Evolutionary conservation across 768 basidiomycete species (phyloP).

Genomic region (Panus rudis): DNA sequence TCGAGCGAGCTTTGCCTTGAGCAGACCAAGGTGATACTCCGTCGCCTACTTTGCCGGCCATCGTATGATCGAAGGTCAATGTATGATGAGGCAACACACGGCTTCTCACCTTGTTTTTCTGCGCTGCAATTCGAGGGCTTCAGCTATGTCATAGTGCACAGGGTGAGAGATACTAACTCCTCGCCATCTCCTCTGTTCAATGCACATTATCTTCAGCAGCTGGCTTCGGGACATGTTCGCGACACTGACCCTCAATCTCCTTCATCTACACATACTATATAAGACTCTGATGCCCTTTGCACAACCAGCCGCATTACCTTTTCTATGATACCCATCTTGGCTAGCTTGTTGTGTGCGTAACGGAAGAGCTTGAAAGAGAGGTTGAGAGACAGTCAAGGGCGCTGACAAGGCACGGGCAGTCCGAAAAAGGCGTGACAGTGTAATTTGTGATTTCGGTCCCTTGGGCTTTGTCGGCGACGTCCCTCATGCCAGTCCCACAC

Average conservation of each 20-base stretch:
- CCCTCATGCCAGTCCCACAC: not conserved
- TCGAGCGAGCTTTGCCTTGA: conserved; percentile 91
- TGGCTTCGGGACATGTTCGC: not conserved
- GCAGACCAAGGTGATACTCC: conserved; percentile 87
- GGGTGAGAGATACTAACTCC: conserved; percentile 53
- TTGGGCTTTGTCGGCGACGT: no score
- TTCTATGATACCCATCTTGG: conserved; percentile 87
- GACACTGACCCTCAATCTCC: conserved; percentile 81
- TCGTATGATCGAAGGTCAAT: conserved; percentile 1
- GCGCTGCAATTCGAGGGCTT: conserved; percentile 64
- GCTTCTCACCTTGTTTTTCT: conserved; percentile 82
- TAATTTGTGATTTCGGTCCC: no score
- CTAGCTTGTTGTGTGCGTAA: conserved; percentile 1
- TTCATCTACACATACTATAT: conserved; percentile 56
- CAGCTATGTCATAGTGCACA: not conserved
- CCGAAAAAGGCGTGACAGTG: no score
- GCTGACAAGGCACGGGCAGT: no score
- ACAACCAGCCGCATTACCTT: conserved; percentile 44
- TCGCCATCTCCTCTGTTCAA: conserved; percentile 86
- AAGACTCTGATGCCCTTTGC: not conserved
- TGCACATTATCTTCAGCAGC: not conserved
- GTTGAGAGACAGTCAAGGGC: no score
- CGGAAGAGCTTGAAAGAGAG: not conserved
- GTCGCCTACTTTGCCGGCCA: conserved; percentile 53
- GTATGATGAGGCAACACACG: conserved; percentile 4